Percentiles rank a stretch among this genome's conserved stretches.
phyloP scores from a whole-genome alignment of 2,329 filamentous ascomycete genomes.

The Exserohilum turcica region DNA sequence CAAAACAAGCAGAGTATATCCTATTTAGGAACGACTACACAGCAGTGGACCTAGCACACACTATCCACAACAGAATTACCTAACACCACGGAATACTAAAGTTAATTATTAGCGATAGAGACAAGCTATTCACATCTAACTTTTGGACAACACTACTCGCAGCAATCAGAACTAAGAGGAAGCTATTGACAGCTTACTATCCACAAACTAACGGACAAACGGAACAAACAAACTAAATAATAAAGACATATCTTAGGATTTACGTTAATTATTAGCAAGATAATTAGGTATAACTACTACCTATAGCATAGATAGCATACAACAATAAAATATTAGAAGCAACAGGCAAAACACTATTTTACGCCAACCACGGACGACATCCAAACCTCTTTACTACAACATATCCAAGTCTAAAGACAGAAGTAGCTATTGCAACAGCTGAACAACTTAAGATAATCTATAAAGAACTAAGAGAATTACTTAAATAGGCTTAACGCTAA shows the following conservation, averaged over 20 bases:
- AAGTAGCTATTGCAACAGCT: too few species aligned
- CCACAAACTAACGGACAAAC: background rate
- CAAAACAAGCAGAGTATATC: too few species aligned
- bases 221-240: background rate
- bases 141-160: background rate
- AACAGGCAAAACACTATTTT: background rate
- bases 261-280: background rate
- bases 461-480: too few species aligned
- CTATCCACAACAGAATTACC: too few species aligned
- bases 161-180: background rate
- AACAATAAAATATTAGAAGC: background rate
- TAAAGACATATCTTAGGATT: background rate
- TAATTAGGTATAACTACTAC: background rate
- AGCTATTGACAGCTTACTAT: background rate
- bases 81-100: background rate
- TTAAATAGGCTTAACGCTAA: too few species aligned
- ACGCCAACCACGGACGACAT: background rate
- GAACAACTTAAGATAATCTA: too few species aligned
- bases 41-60: too few species aligned
- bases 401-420: too few species aligned
- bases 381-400: background rate
- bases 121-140: slow-evolving; percentile 1
- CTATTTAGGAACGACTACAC: too few species aligned
- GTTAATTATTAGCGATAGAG: background rate
- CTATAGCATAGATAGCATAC: background rate